Percentiles rank a stretch among this genome's conserved stretches.
These are phyloP conservation scores for Dovyalis caffra DNA, from an alignment of 345 rosid genomes.

Conservation along the genomic window DNA sequence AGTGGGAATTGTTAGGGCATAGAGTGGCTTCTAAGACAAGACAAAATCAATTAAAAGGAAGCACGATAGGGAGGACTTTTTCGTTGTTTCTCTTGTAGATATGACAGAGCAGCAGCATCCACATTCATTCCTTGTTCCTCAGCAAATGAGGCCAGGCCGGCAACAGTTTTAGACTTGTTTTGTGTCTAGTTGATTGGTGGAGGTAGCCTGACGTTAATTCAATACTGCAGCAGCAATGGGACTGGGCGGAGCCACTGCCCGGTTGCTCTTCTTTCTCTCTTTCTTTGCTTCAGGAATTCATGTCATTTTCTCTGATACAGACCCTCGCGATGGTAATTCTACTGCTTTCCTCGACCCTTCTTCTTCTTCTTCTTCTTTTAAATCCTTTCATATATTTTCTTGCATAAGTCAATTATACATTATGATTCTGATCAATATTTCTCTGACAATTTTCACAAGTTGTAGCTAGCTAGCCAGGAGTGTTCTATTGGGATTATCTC, in stretches of 20 bases:
- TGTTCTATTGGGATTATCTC: not conserved
- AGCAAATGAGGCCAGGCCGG: constrained; percentile 12
- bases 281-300: constrained; percentile 27
- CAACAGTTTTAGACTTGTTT: not conserved
- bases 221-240: not conserved
- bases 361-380: not conserved
- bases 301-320: constrained; percentile 42
- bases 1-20: constrained; percentile 17
- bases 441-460: not conserved
- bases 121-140: not conserved
- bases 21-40: constrained; percentile 37
- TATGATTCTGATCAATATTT: not conserved
- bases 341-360: not conserved
- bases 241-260: constrained; percentile 21
- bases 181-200: not conserved
- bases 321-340: constrained; percentile 62
- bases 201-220: not conserved
- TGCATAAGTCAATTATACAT: not conserved
- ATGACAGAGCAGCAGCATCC: not conserved
- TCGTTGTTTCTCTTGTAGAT: not conserved
- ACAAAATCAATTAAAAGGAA: constrained; percentile 17
- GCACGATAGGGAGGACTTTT: not conserved
- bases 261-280: constrained; percentile 34
- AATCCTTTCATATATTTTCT: not conserved
- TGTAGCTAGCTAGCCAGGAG: not conserved